phyloP scores from a whole-genome alignment of 129 eudicot genomes.

The Cynara cardunculus region DNA sequence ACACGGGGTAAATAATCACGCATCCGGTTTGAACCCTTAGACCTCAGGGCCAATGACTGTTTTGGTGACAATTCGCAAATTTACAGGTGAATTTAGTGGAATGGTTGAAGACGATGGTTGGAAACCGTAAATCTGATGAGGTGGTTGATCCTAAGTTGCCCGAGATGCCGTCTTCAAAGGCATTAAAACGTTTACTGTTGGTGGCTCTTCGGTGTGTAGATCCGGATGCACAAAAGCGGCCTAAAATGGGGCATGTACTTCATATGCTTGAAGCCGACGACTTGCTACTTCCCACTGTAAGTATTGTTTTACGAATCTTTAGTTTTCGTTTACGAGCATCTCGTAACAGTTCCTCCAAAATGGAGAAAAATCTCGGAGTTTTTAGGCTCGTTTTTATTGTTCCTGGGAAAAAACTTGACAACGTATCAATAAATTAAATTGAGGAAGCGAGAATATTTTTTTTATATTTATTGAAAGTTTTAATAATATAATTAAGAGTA shows the following conservation, averaged over 20 bases:
- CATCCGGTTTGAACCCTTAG: too few relatives aligned
- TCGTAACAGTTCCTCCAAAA: neutral
- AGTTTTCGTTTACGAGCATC: neutral
- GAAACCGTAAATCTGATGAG: constrained; percentile 81
- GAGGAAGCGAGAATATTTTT: neutral
- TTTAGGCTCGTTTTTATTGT: too few relatives aligned
- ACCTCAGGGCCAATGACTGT: neutral
- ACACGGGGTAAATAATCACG: neutral
- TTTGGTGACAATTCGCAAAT: neutral
- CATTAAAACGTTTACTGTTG: constrained; percentile 74
- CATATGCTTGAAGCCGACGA: constrained; percentile 99
- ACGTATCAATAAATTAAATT: too few relatives aligned
- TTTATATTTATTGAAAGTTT: too few relatives aligned
- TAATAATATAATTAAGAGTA: too few relatives aligned
- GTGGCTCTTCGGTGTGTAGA: constrained; percentile 95
- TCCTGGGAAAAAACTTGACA: too few relatives aligned
- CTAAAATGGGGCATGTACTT: constrained; percentile 93
- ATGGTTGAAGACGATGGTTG: constrained; percentile 96
- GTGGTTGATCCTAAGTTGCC: constrained; percentile 90
- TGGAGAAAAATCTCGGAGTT: neutral
- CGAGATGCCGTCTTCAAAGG: constrained; percentile 85
- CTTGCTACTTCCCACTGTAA: constrained; percentile 70
- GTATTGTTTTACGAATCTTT: neutral
- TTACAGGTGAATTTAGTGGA: constrained; percentile 87
- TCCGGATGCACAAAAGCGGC: constrained; percentile 93